Conservation (phyloP, 2,329 filamentous ascomycete species). For the Diaporthe ampelina region DNA sequence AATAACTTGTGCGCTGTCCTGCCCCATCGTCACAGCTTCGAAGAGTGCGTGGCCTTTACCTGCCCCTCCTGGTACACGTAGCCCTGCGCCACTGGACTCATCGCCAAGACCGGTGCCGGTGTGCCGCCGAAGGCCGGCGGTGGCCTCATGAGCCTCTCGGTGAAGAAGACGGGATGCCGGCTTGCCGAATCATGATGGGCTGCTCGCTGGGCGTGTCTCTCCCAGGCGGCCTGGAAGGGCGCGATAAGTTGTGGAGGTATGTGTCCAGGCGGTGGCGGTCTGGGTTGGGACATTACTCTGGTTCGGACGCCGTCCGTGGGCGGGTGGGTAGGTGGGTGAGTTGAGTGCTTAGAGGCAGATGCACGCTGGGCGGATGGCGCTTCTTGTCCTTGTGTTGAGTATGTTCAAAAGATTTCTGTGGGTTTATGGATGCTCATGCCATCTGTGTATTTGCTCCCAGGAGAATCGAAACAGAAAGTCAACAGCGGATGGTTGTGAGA, state of each 20-base stretch:
- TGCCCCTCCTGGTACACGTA: constrained; percentile 69
- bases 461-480: background rate
- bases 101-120: constrained; percentile 36
- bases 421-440: background rate
- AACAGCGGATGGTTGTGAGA: background rate
- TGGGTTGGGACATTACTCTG: constrained; percentile 35
- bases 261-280: constrained; percentile 18
- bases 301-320: background rate
- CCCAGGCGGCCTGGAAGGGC: constrained; percentile 46
- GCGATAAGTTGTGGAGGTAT: constrained; percentile 41
- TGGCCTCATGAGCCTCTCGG: constrained; percentile 70
- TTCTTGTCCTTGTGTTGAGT: background rate
- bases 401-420: too few species aligned
- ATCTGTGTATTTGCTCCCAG: background rate
- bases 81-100: constrained; percentile 69
- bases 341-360: background rate
- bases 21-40: constrained; percentile 57
- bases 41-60: constrained; percentile 45
- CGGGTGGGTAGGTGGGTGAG: background rate
- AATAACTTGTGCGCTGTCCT: background rate
- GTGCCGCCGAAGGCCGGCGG: constrained; percentile 55
- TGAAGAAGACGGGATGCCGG: constrained; percentile 84
- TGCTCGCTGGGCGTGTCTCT: constrained; percentile 44
- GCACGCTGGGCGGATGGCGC: background rate
- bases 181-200: constrained; percentile 67